Base-by-base conservation (phyloP, 768 basidiomycete species). In the Mycena crocata region DNA sequence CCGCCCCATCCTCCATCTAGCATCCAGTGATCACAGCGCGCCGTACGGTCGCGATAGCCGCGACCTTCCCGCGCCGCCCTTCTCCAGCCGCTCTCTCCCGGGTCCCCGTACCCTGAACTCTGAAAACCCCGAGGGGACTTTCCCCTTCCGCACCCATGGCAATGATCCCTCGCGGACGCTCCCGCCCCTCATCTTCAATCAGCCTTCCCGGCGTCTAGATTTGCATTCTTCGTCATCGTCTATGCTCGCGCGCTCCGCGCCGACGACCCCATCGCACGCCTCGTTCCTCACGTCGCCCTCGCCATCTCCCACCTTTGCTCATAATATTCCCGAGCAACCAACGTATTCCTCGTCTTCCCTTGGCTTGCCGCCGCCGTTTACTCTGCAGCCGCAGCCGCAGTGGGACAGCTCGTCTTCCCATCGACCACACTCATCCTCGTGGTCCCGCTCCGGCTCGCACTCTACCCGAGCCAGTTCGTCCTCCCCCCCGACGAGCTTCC, bases 381-480 rank as follows among this genome's bases (percentile, higher is more conserved):
- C 89, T 13, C 78, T 93, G 5, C 88, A 92, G 73, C 91, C 91
- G 3, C 80, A 78, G 57, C 90, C 90, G 1, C 89, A 87, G 56
- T 92, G 91, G 90, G 86, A 89, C 61, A 80, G 77, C 44, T 75
- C 79, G 74, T 66, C 79, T 82, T 50, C 8, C 75, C 82, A 67
- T 79, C 82, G 39, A 58, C 70, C 40, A 66, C 71, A 21, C 10
- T 77, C 82, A 17, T 75, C 78, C 15, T 71, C 78, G 46, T 82
- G 82, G 79, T 77, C 84, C 21, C 77, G 71, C 39, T 75, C 70
- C 24, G 75, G 65, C 21, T 76, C 78, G 24, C 74, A 66, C 26
- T 76, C 79, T 9, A 74, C 77, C 10, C 55, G 75, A 32, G 74
- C 64, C 21, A 76, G 78, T 46, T 77, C 75, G 40, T 70, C 75